Conservation (phyloP, 768 basidiomycete genomes). For the Naganishia vaughanmartiniae region DNA sequence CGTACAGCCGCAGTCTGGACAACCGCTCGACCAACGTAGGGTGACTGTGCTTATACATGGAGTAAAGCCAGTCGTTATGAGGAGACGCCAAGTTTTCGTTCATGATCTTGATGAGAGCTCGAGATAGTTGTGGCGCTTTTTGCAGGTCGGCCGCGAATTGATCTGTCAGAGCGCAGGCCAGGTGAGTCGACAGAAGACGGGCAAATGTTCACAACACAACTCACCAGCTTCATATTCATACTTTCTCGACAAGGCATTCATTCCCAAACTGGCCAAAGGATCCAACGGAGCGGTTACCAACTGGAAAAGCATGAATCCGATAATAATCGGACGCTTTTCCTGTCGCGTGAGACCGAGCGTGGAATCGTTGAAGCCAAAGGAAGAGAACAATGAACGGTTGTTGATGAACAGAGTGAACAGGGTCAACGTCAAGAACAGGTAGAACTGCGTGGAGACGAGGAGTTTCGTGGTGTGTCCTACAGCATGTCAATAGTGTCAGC, state of each 20-base stretch:
- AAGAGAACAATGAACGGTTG: constrained; percentile 49
- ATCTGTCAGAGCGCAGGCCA: constrained; percentile 55
- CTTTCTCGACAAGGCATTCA: constrained; percentile 77
- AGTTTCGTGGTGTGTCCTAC: constrained; percentile 80
- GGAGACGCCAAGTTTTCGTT: constrained; percentile 89
- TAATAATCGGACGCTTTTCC: constrained; percentile 47
- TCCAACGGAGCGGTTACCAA: constrained; percentile 52
- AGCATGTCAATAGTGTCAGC: neutral
- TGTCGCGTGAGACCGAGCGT: constrained; percentile 28
- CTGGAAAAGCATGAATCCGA: constrained; percentile 53
- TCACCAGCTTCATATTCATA: constrained; percentile 93
- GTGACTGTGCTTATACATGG: constrained; percentile 93
- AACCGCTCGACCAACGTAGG: constrained; percentile 89
- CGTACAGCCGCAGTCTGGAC: constrained; percentile 55
- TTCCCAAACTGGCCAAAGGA: constrained; percentile 51
- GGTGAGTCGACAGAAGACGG: neutral
- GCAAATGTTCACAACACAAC: constrained; percentile 56
- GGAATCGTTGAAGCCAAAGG: constrained; percentile 49
- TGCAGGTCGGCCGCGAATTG: constrained; percentile 83
- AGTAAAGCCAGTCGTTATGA: constrained; percentile 95
- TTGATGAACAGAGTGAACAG: constrained; percentile 52
- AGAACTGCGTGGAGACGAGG: constrained; percentile 77
- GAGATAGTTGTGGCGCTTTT: constrained; percentile 41
- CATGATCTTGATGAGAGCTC: constrained; percentile 77
- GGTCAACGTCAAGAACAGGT: constrained; percentile 71